Conservation (phyloP, 148 eudicot species). For the Fagopyrum tataricum region DNA sequence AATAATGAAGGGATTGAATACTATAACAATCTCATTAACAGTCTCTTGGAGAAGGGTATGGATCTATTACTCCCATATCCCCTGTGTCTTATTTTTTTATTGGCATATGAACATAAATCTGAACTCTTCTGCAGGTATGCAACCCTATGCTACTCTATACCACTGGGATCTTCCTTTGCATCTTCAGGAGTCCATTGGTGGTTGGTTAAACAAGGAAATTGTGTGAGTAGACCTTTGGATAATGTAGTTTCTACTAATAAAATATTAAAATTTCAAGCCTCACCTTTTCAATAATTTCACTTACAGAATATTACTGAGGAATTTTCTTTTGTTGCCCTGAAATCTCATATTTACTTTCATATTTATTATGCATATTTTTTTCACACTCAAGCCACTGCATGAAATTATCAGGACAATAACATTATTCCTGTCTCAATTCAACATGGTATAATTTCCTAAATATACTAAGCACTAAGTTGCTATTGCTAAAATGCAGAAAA, state of each 20-base stretch:
- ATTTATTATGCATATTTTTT: neutral
- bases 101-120: conserved; percentile 13
- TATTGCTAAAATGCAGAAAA: conserved; percentile 45
- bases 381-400: neutral
- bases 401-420: neutral
- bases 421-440: neutral
- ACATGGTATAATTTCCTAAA: neutral
- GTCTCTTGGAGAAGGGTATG: conserved; percentile 62
- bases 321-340: neutral
- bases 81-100: neutral
- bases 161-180: conserved; percentile 89
- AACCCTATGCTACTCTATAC: conserved; percentile 64
- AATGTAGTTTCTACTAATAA: neutral
- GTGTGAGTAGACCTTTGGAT: conserved; percentile 40
- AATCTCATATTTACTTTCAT: neutral
- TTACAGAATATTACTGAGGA: neutral
- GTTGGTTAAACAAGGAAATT: conserved; percentile 61
- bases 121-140: conserved; percentile 43
- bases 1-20: conserved; percentile 64
- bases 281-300: neutral
- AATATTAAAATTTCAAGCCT: neutral
- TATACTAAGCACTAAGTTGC: neutral
- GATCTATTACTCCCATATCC: neutral
- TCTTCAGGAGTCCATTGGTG: conserved; percentile 66
- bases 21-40: conserved; percentile 63